A percentile compares a stretch with the other conserved stretches of the same genome.
Conservation (phyloP, 2,329 filamentous ascomycete genomes). For the Penicillium sp. region DNA sequence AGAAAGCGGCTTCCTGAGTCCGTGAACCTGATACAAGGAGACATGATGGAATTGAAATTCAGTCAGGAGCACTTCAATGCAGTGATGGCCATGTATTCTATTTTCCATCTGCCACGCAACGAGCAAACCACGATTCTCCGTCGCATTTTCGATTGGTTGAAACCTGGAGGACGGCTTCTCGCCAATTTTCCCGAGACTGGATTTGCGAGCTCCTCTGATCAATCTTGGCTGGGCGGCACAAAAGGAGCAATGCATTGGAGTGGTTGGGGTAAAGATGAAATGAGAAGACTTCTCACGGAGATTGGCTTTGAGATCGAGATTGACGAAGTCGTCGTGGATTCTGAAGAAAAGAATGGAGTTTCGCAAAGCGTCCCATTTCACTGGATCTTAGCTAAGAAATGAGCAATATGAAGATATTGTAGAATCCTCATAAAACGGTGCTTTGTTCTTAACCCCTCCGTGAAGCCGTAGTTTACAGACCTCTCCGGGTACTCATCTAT, state of each 20-base stretch:
- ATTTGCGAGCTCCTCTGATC: slow-evolving; percentile 17
- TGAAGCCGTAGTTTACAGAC: neutral
- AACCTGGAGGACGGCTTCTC: slow-evolving; percentile 53
- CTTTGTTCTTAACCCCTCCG: neutral
- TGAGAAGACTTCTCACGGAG: slow-evolving; percentile 26
- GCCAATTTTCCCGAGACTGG: slow-evolving; percentile 46
- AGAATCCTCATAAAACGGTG: neutral
- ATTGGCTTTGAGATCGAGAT: slow-evolving; percentile 24
- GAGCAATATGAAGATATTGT: neutral
- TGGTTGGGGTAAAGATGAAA: slow-evolving; percentile 40
- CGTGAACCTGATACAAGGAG: slow-evolving; percentile 37
- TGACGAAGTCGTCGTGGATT: slow-evolving; percentile 26
- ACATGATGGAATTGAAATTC: slow-evolving; percentile 47
- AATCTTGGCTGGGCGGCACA: slow-evolving; percentile 36
- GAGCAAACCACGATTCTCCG: slow-evolving; percentile 52
- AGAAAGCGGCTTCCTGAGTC: slow-evolving; percentile 21
- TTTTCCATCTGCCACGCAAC: slow-evolving; percentile 55
- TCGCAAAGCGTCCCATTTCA: slow-evolving; percentile 16
- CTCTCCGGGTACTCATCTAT: neutral
- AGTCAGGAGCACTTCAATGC: slow-evolving; percentile 45
- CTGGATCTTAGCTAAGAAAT: slow-evolving; percentile 22
- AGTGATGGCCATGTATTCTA: slow-evolving; percentile 54
- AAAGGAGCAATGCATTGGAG: slow-evolving; percentile 43
- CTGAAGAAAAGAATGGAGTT: slow-evolving; percentile 20
- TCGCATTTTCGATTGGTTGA: slow-evolving; percentile 52